phyloP scores from a whole-genome alignment of 1,284 basidiomycete genomes.

The Boletus smithii region DNA sequence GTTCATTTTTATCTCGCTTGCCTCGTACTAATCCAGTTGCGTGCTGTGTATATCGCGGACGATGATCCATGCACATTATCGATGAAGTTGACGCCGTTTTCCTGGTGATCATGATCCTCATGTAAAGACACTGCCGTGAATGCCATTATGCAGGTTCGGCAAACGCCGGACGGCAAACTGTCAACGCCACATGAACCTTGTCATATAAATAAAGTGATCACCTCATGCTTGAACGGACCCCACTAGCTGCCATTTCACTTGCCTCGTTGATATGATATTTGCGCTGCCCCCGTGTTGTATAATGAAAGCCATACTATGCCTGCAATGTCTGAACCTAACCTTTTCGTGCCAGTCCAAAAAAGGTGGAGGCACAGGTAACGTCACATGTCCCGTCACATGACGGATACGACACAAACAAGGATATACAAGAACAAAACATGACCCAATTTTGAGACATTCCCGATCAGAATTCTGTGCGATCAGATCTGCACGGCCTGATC shows the following conservation, averaged over 20 bases:
- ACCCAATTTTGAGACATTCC: slow-evolving; percentile 19
- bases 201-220: slow-evolving; percentile 21
- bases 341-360: slow-evolving; percentile 5
- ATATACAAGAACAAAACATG: slow-evolving; percentile 18
- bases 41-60: slow-evolving; percentile 8
- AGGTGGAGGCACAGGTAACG: slow-evolving; percentile 18
- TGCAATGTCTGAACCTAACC: slow-evolving; percentile 28
- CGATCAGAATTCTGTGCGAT: slow-evolving; percentile 37
- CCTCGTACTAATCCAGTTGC: slow-evolving; percentile 4
- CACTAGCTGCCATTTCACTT: slow-evolving; percentile 2
- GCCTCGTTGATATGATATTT: slow-evolving; percentile 11
- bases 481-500: slow-evolving; percentile 31
- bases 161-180: slow-evolving; percentile 18
- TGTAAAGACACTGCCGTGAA: slow-evolving; percentile 9
- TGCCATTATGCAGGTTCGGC: slow-evolving; percentile 11
- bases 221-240: slow-evolving; percentile 14
- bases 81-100: background rate
- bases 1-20: slow-evolving; percentile 12
- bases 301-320: slow-evolving; percentile 23
- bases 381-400: slow-evolving; percentile 26
- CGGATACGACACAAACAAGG: slow-evolving; percentile 11
- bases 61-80: no score
- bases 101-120: slow-evolving; percentile 10
- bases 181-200: slow-evolving; percentile 33
- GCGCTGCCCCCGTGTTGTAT: slow-evolving; percentile 4